Conservation (phyloP, 2,329 filamentous ascomycete genomes). For the Curvularia spicifera region DNA sequence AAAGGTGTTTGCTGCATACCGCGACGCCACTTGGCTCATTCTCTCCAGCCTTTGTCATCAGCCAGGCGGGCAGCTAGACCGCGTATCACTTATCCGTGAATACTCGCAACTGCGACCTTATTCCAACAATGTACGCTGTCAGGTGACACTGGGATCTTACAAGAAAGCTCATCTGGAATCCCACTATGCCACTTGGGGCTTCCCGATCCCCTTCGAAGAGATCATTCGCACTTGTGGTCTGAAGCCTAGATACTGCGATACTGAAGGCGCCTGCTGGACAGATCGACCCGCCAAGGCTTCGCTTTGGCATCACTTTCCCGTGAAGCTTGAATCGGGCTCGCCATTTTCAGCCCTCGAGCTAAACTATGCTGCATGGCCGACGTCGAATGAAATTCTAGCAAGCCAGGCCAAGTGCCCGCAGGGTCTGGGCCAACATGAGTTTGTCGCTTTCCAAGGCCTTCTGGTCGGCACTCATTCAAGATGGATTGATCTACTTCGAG, state of each 20-base stretch:
- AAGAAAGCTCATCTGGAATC: slow-evolving; percentile 57
- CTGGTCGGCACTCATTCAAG: slow-evolving; percentile 55
- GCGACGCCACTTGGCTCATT: slow-evolving; percentile 61
- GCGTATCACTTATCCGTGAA: slow-evolving; percentile 32
- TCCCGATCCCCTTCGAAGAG: slow-evolving; percentile 52
- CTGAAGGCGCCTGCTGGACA: slow-evolving; percentile 49
- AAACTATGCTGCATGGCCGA: slow-evolving; percentile 46
- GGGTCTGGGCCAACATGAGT: slow-evolving; percentile 60
- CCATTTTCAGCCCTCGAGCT: slow-evolving; percentile 32
- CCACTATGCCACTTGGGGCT: slow-evolving; percentile 55
- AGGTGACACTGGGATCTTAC: slow-evolving; percentile 53
- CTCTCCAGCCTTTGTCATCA: slow-evolving; percentile 46
- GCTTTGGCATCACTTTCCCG: slow-evolving; percentile 55
- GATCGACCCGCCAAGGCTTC: slow-evolving; percentile 42
- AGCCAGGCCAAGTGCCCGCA: slow-evolving; percentile 58
- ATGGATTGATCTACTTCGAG: slow-evolving; percentile 58
- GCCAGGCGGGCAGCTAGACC: slow-evolving; percentile 2
- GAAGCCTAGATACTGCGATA: slow-evolving; percentile 58
- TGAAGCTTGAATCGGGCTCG: slow-evolving; percentile 49
- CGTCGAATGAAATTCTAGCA: slow-evolving; percentile 63
- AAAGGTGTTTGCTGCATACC: slow-evolving; percentile 55
- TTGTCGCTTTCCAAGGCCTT: slow-evolving; percentile 58
- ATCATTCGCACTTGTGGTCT: slow-evolving; percentile 58
- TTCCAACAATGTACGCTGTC: slow-evolving; percentile 8
- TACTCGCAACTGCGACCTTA: slow-evolving; percentile 46